A percentile compares a stretch with the other conserved stretches of the same genome.
Evolutionary conservation across 257 asterid genomes (phyloP).

Genomic region (Echium plantagineum): DNA sequence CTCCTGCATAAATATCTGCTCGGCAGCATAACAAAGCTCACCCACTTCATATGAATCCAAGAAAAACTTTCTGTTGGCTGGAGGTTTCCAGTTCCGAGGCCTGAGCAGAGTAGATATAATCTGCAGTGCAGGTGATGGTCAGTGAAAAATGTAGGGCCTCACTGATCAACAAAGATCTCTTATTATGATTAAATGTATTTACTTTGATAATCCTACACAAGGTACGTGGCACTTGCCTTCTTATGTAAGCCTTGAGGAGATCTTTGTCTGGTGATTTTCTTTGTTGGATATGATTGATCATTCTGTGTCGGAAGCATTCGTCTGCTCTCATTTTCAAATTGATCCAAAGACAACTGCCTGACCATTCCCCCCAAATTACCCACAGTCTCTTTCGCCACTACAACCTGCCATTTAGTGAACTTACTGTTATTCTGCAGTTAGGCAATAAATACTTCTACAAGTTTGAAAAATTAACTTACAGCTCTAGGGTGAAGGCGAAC

Average conservation of each 20-base stretch:
- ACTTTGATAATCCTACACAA: not conserved
- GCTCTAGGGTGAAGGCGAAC: conserved; percentile 98
- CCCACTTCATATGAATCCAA: conserved; percentile 96
- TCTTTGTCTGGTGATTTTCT: conserved; percentile 63
- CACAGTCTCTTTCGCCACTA: conserved; percentile 88
- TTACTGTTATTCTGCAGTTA: conserved; percentile 2
- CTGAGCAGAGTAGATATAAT: conserved; percentile 81
- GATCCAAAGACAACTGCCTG: conserved; percentile 94
- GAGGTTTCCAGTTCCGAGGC: conserved; percentile 97
- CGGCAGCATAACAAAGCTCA: conserved; percentile 97
- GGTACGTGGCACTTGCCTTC: conserved; percentile 48
- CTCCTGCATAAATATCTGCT: conserved; percentile 98
- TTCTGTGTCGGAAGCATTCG: conserved; percentile 76
- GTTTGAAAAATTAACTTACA: conserved; percentile 32
- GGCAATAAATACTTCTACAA: not conserved
- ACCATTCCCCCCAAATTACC: conserved; percentile 99
- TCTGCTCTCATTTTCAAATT: conserved; percentile 96
- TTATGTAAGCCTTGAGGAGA: conserved; percentile 99
- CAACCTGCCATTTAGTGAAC: conserved; percentile 57
- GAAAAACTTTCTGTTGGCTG: conserved; percentile 80
- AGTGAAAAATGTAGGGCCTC: not conserved
- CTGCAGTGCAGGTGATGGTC: conserved; percentile 31
- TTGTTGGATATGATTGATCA: conserved; percentile 75
- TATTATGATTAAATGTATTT: not conserved
- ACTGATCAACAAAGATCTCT: not conserved